These are phyloP conservation scores for Leccinum angustisporum DNA, from an alignment of 1,284 basidiomycete genomes.

Conservation along the genomic window DNA sequence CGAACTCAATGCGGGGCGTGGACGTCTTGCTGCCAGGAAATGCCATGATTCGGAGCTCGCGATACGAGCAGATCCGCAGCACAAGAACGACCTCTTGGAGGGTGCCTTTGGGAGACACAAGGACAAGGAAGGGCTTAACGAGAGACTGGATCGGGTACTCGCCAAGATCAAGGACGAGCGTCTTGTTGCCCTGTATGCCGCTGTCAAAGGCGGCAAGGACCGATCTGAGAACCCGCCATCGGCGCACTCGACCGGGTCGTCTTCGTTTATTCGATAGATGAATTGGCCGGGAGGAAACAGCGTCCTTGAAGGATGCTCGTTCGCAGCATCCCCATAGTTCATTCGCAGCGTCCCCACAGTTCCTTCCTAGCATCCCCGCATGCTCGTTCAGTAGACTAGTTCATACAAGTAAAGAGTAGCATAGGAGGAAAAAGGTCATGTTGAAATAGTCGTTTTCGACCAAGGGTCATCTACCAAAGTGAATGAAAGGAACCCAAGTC, in stretches of 20 bases:
- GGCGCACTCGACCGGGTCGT: constrained; percentile 37
- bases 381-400: too few species aligned
- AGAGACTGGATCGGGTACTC: constrained; percentile 77
- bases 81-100: constrained; percentile 64
- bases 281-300: constrained; percentile 18
- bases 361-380: too few species aligned
- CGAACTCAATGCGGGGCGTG: too few species aligned
- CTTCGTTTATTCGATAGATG: constrained; percentile 61
- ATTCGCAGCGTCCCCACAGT: too few species aligned
- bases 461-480: too few species aligned
- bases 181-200: constrained; percentile 24
- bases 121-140: constrained; percentile 62
- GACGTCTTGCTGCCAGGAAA: constrained; percentile 76
- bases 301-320: too few species aligned
- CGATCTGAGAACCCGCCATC: constrained; percentile 30
- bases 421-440: too few species aligned
- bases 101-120: constrained; percentile 55
- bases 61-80: constrained; percentile 35
- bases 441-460: too few species aligned
- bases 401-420: too few species aligned
- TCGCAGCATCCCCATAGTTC: too few species aligned
- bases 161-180: constrained; percentile 66
- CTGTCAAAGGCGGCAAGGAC: constrained; percentile 12
- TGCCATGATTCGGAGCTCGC: constrained; percentile 81
- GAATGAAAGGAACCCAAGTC: too few species aligned